Percentiles rank a stretch among this genome's conserved stretches.
These are phyloP conservation scores for Backusella sp. DNA, from an alignment of 192 early-diverging fungal genomes.

Conservation along the genomic window DNA sequence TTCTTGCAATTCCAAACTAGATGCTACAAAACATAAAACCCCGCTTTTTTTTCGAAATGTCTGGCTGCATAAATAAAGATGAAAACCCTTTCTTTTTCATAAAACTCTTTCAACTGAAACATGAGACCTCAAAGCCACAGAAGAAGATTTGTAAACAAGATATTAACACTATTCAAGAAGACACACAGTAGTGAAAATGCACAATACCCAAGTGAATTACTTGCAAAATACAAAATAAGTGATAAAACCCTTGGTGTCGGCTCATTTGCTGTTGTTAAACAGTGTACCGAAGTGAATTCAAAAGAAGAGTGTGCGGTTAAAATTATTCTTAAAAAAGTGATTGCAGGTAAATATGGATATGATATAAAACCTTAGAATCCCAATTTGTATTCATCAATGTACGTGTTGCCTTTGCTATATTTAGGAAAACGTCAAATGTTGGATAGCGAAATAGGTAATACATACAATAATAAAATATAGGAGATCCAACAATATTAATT, in stretches of 20 bases:
- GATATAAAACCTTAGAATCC: background rate
- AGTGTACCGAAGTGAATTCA: slow-evolving; percentile 52
- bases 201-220: slow-evolving; percentile 11
- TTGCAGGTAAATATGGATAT: slow-evolving; percentile 29
- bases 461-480: background rate
- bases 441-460: slow-evolving; percentile 52
- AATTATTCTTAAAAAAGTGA: slow-evolving; percentile 64
- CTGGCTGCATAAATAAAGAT: background rate
- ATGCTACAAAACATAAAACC: too few species aligned
- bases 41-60: background rate
- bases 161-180: slow-evolving; percentile 36
- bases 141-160: slow-evolving; percentile 12
- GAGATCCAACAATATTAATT: background rate
- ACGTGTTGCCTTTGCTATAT: background rate
- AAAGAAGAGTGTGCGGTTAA: slow-evolving; percentile 62
- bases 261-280: slow-evolving; percentile 62
- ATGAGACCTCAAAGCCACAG: background rate
- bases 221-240: slow-evolving; percentile 31
- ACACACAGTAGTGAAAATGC: slow-evolving; percentile 21
- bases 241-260: slow-evolving; percentile 43
- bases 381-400: background rate
- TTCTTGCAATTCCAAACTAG: too few species aligned
- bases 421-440: slow-evolving; percentile 54
- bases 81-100: background rate
- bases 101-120: background rate